Percentiles rank a stretch among this genome's conserved stretches.
phyloP scores from a whole-genome alignment of 202 grass and related monocot genomes.

The Schoenoplectus tabernaemontani region DNA sequence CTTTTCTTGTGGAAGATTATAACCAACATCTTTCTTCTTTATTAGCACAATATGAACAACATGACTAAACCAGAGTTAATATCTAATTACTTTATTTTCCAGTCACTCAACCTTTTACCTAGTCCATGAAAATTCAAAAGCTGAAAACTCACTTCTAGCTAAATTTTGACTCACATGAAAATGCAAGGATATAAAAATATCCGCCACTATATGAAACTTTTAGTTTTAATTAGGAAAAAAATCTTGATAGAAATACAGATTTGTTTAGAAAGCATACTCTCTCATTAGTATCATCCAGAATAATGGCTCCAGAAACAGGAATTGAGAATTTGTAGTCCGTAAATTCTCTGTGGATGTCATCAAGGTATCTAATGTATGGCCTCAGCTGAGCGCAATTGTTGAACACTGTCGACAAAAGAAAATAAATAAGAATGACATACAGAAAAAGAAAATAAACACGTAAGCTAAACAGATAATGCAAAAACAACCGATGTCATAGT shows the following conservation, averaged over 20 bases:
- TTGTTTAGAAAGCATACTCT: slow-evolving; percentile 36
- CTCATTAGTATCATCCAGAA: slow-evolving; percentile 83
- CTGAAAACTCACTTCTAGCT: background rate
- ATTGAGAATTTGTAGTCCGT: slow-evolving; percentile 87
- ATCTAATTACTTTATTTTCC: background rate
- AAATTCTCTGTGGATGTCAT: slow-evolving; percentile 96
- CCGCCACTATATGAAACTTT: background rate
- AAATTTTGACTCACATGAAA: background rate
- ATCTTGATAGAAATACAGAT: background rate
- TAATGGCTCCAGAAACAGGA: slow-evolving; percentile 80
- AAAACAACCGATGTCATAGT: background rate
- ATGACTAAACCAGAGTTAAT: background rate
- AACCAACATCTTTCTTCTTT: background rate
- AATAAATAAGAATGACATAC: background rate
- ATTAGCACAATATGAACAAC: background rate
- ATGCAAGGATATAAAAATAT: background rate
- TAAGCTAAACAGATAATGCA: background rate
- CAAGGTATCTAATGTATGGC: slow-evolving; percentile 84
- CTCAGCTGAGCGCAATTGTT: slow-evolving; percentile 81
- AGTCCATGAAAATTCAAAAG: background rate
- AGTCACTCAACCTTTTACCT: background rate
- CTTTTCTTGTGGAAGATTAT: background rate
- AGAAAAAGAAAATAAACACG: background rate
- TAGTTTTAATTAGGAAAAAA: background rate
- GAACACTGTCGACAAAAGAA: slow-evolving; percentile 50